Evolutionary conservation across 371 early-diverging fungal genomes (phyloP).

Genomic region (Cokeromyces recurvatus): DNA sequence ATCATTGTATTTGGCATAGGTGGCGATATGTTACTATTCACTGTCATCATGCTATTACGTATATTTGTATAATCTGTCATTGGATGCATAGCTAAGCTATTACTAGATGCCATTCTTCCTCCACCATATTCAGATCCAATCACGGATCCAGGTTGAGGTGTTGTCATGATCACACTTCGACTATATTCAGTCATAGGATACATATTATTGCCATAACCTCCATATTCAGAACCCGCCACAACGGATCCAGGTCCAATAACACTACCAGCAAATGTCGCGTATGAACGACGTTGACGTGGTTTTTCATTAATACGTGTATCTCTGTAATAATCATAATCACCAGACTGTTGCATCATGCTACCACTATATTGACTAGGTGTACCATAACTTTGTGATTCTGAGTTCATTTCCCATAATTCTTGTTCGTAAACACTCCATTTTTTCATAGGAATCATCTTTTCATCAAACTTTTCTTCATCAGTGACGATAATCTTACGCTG

Average conservation of each 20-base stretch:
- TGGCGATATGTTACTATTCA: too few species aligned
- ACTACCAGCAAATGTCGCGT: neutral
- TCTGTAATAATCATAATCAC: constrained; percentile 35
- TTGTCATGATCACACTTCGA: constrained; percentile 3
- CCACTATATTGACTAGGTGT: neutral
- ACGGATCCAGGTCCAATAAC: constrained; percentile 7
- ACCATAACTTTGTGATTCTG: constrained; percentile 39
- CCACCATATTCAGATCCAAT: too few species aligned
- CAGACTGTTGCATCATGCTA: constrained; percentile 7
- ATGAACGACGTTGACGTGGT: constrained; percentile 1
- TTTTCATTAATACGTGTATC: constrained; percentile 18
- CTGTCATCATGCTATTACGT: too few species aligned
- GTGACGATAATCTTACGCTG: constrained; percentile 48
- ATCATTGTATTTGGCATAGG: too few species aligned
- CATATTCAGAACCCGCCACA: constrained; percentile 17
- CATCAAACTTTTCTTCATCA: constrained; percentile 74
- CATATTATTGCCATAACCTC: constrained; percentile 3
- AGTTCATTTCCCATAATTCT: constrained; percentile 65
- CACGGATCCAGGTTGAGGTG: too few species aligned
- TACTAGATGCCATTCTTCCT: too few species aligned
- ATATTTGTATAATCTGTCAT: too few species aligned
- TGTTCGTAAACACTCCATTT: constrained; percentile 88
- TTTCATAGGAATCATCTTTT: constrained; percentile 75
- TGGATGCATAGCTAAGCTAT: too few species aligned
- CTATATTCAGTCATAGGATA: constrained; percentile 6